Conservation (phyloP, 345 rosid species). For the Gossypium anomalum region DNA sequence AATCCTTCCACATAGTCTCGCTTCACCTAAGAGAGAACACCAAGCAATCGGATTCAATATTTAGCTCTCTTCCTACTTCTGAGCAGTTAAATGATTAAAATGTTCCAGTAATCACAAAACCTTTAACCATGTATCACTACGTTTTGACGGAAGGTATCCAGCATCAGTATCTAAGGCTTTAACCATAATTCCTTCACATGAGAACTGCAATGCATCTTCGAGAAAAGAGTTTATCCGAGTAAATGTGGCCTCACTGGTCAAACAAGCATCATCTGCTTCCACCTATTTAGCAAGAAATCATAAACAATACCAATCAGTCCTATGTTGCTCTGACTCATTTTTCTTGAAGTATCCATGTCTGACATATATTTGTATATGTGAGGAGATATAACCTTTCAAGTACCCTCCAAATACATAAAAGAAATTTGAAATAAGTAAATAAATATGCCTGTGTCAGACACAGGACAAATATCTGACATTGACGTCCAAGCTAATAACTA, state of each 20-base stretch:
- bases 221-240: conserved; percentile 54
- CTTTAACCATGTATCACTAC: conserved; percentile 87
- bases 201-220: conserved; percentile 59
- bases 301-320: conserved; percentile 10
- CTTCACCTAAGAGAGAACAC: conserved; percentile 54
- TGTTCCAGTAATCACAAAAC: conserved; percentile 25
- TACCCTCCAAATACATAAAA: not conserved
- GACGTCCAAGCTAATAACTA: conserved; percentile 5
- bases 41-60: conserved; percentile 1
- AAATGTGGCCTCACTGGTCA: conserved; percentile 39
- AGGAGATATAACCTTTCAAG: not conserved
- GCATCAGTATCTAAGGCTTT: conserved; percentile 67
- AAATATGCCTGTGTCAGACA: not conserved
- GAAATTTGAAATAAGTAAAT: not conserved
- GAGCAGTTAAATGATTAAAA: not conserved
- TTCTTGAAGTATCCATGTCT: not conserved
- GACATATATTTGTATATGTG: not conserved
- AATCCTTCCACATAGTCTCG: conserved; percentile 83
- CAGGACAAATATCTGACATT: not conserved
- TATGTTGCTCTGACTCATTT: not conserved
- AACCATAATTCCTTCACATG: conserved; percentile 86
- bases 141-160: conserved; percentile 78
- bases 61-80: not conserved
- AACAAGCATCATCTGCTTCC: conserved; percentile 51
- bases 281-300: conserved; percentile 34